Percentiles rank a stretch among this genome's conserved stretches.
Conservation (phyloP, 805 yeast genomes). For the Zygosaccharomyces bisporus region DNA sequence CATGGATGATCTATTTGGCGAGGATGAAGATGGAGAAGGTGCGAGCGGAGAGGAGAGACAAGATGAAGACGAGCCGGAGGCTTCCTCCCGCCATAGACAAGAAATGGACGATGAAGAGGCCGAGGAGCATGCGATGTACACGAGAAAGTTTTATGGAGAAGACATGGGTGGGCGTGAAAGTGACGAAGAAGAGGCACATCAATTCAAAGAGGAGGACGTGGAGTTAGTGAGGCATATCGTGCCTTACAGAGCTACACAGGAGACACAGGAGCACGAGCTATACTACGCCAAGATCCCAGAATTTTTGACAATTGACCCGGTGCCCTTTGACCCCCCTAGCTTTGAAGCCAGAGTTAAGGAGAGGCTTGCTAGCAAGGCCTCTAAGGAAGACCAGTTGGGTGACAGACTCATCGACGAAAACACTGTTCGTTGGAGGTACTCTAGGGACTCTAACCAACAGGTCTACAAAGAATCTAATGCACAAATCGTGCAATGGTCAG, state of each 20-base stretch:
- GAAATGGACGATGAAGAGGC: conserved; percentile 37
- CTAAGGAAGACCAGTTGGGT: conserved; percentile 51
- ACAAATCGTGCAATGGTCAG: conserved; percentile 89
- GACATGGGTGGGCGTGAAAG: conserved; percentile 26
- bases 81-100: conserved; percentile 21
- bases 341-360: conserved; percentile 50
- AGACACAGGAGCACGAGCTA: conserved; percentile 35
- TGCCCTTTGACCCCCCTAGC: conserved; percentile 76
- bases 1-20: conserved; percentile 43
- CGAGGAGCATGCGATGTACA: conserved; percentile 35
- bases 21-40: conserved; percentile 27
- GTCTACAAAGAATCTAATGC: conserved; percentile 85
- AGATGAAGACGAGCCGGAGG: conserved; percentile 16
- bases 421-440: conserved; percentile 92
- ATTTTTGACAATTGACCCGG: conserved; percentile 75
- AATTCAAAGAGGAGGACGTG: conserved; percentile 36
- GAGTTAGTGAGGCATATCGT: conserved; percentile 41
- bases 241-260: conserved; percentile 46
- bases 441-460: conserved; percentile 63
- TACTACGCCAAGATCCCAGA: conserved; percentile 70
- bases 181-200: conserved; percentile 36
- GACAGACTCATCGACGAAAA: conserved; percentile 71
- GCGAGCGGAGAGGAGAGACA: conserved; percentile 30
- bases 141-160: conserved; percentile 36
- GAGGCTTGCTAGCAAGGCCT: conserved; percentile 33